These are phyloP conservation scores for Boletellus deceptivus DNA, from an alignment of 1,284 basidiomycete species.

Conservation along the genomic window DNA sequence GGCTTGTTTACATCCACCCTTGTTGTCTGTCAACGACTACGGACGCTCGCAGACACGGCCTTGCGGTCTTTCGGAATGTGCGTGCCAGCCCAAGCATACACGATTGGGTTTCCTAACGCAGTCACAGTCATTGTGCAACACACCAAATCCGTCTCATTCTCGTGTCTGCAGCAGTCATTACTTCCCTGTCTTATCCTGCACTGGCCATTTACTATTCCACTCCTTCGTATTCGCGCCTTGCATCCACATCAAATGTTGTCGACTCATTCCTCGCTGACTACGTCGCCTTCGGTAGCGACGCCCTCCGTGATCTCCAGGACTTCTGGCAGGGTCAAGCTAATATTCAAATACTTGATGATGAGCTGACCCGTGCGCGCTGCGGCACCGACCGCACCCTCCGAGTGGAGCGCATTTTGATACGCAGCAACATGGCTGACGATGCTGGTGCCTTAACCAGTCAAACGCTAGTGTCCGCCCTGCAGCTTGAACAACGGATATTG, in stretches of 20 bases:
- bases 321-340: constrained; percentile 62
- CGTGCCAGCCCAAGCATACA: constrained; percentile 32
- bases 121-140: constrained; percentile 73
- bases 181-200: constrained; percentile 91
- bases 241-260: constrained; percentile 53
- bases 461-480: constrained; percentile 60
- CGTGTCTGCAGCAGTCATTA: constrained; percentile 92
- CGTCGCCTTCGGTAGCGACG: constrained; percentile 48
- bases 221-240: constrained; percentile 59
- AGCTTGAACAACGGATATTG: constrained; percentile 59
- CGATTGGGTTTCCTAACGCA: constrained; percentile 12
- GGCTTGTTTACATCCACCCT: constrained; percentile 17
- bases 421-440: constrained; percentile 51
- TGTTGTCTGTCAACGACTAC: constrained; percentile 34
- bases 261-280: constrained; percentile 58
- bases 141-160: constrained; percentile 94
- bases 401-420: constrained; percentile 74
- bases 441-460: constrained; percentile 58
- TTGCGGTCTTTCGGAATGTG: constrained; percentile 76
- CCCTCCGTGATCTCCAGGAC: constrained; percentile 62
- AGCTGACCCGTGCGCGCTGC: constrained; percentile 70
- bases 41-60: constrained; percentile 48
- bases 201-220: constrained; percentile 81
- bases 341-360: constrained; percentile 65
- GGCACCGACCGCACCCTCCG: constrained; percentile 71